Evolutionary conservation across 1,284 basidiomycete species (phyloP), one percentile per base, ranked within the genome.

Genomic region (Tilletia setariae): DNA sequence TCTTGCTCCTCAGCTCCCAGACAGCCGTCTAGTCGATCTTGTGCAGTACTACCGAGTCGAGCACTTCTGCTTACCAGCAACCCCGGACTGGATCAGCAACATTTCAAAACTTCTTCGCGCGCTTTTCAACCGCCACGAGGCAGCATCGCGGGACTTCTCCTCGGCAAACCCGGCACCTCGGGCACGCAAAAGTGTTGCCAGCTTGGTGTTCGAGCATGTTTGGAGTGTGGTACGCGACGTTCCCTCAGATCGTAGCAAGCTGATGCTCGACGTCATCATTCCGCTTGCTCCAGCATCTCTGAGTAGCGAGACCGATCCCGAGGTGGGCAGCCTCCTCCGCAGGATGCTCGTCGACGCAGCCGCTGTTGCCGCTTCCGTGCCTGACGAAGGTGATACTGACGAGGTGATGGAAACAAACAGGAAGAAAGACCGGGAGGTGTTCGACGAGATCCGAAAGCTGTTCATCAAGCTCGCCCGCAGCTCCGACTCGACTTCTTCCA

Each of bases 201-300:
- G 69, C 25, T 73, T 82, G n/a, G 56, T 80, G 28, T 78, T 80
- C 32, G 73, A 76, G 25, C 71, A 79, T 51, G 78, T 78, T 47
- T 82, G 80, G 69, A 71, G 75, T 35, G 72, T 73, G 2, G 78
- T 82, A 7, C 74, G 78, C 62, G 78, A 80, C 64, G 65, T 80
- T 30, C 76, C 76, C 0, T 53, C 65, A n/a, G 70, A 77, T 63
- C 73, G 79, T 32, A 67, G 76, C 44, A 67, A 70, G 11, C 70
- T 82, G 64, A 71, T 80, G 68, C 71, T 70, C 19, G 72, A 76
- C 16, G 63, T 82, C 42, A 68, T 81, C 32, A 63, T 81, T 51
- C 79, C 79, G 7, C 64, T 81, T 32, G 72, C 77, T 2, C 71
- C 74, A 56, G 74, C 72, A 32, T 73, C 74, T 13, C 66, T 80